Base-by-base conservation (phyloP, 345 rosid species). In the Lepidium africanum region DNA sequence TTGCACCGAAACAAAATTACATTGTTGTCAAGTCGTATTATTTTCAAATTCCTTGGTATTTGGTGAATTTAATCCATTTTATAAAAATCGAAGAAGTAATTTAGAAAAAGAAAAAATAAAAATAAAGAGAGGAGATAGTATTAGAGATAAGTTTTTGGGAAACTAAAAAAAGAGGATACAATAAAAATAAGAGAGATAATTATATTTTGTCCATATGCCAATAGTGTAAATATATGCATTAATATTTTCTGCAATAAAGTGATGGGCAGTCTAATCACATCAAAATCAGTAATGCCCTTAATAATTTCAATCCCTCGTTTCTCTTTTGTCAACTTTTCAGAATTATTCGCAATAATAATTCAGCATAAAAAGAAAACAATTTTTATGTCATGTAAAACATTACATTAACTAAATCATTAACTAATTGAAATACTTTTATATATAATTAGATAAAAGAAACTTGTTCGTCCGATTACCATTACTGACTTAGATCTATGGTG, bases 251-350 rank as follows among this genome's bases (percentile, higher is more conserved):
- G 80, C 76, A 69, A 56, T 69, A 77, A 63, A 76, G 84, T 70
- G 76, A 79, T 75, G 76, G 73, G 81, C 74, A 60, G 85, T 76
- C 82, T 77, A 78, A 73, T 82, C 82, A 78, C 76, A 80, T 82
- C 80, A 78, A 80, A 78, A 73, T 73, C 80, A 80, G 82, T 67
- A 78, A 74, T 79, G 73, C 42, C 48, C 73, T 47, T 48, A 71
- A 77, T 75, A 69, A 69, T 79, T 79, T 75, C 69, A 68, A 62
- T 21, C 58, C 55, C 73, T 53, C 74, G 30, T 16, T 45, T 49
- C 27, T 46, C 17, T 67, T 35, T 56, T 57, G 38, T 61, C 70
- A 51, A 53, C 70, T 67, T 74, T 67, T 60, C 63, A 50, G 62
- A 73, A 21, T 59, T 73, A 59, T 39, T 19, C 58, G 40, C 43